phyloP scores from a whole-genome alignment of 345 rosid genomes.

The Citrus reticulata region DNA sequence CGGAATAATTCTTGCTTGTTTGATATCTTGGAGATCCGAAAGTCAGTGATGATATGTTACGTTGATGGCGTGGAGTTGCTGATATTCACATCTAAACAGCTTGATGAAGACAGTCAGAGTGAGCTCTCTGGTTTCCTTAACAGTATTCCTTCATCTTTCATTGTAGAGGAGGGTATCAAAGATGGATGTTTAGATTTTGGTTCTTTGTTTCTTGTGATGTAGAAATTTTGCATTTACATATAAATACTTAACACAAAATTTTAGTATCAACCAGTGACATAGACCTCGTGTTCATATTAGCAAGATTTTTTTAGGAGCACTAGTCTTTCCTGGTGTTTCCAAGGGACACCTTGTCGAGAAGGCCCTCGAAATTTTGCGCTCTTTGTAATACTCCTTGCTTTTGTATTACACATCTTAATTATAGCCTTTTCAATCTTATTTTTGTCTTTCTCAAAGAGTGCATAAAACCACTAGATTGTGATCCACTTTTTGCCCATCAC shows the following conservation, averaged over 20 bases:
- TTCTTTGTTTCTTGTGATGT: not conserved
- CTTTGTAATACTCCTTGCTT: not conserved
- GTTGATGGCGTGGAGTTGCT: conserved; percentile 49
- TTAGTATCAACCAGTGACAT: not conserved
- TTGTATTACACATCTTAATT: not conserved
- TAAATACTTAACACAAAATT: not conserved
- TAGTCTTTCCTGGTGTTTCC: not conserved
- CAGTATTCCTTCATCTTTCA: not conserved
- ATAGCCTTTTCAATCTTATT: not conserved
- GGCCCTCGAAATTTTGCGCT: not conserved
- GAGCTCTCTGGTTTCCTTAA: conserved; percentile 20
- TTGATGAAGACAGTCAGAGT: conserved; percentile 50
- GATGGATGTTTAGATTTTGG: not conserved
- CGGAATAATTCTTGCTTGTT: conserved; percentile 25
- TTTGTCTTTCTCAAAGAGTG: not conserved
- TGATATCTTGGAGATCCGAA: conserved; percentile 30
- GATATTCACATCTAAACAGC: conserved; percentile 54
- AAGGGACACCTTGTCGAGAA: not conserved
- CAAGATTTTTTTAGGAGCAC: not conserved
- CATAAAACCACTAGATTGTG: too few relatives aligned
- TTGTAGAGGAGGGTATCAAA: not conserved
- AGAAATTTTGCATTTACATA: not conserved
- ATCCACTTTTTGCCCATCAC: not conserved
- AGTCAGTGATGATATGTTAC: conserved; percentile 37
- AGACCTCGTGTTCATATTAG: not conserved